These are phyloP conservation scores for Corylus heterophylla DNA, from an alignment of 306 rosid genomes.

Conservation along the genomic window DNA sequence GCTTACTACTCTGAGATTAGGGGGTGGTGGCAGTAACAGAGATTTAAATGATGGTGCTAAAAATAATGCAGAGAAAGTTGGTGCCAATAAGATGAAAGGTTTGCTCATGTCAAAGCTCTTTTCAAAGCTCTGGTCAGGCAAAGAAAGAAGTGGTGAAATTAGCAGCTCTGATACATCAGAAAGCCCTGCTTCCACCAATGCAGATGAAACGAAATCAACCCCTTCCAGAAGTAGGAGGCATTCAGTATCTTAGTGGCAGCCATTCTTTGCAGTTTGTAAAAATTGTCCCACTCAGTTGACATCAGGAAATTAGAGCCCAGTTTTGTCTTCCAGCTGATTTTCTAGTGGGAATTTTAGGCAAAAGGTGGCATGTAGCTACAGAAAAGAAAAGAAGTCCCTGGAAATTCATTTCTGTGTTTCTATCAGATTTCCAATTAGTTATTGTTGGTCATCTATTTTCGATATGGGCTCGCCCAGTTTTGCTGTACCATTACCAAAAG, in stretches of 20 bases:
- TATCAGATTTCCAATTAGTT: not conserved
- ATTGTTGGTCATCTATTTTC: constrained; percentile 1
- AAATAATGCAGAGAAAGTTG: constrained; percentile 45
- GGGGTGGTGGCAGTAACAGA: constrained; percentile 32
- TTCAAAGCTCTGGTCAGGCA: constrained; percentile 88
- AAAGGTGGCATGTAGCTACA: not conserved
- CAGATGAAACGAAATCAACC: constrained; percentile 80
- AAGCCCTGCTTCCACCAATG: constrained; percentile 77
- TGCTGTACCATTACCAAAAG: constrained; percentile 22
- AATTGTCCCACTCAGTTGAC: constrained; percentile 42
- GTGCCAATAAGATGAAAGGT: constrained; percentile 67
- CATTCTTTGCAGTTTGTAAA: constrained; percentile 36
- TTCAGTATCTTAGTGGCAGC: constrained; percentile 58
- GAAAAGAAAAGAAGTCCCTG: not conserved
- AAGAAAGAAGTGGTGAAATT: constrained; percentile 68
- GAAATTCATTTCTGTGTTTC: constrained; percentile 7
- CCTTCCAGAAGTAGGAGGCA: constrained; percentile 86
- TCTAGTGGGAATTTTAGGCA: constrained; percentile 21
- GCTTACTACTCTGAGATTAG: constrained; percentile 50
- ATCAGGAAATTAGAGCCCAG: constrained; percentile 49
- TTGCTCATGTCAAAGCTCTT: constrained; percentile 61
- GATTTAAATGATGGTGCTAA: constrained; percentile 34
- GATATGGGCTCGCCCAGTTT: constrained; percentile 26
- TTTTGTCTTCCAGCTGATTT: constrained; percentile 47
- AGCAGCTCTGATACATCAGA: constrained; percentile 94